phyloP scores from a whole-genome alignment of 2,329 filamentous ascomycete genomes.

The Aspergillus fijiensis region DNA sequence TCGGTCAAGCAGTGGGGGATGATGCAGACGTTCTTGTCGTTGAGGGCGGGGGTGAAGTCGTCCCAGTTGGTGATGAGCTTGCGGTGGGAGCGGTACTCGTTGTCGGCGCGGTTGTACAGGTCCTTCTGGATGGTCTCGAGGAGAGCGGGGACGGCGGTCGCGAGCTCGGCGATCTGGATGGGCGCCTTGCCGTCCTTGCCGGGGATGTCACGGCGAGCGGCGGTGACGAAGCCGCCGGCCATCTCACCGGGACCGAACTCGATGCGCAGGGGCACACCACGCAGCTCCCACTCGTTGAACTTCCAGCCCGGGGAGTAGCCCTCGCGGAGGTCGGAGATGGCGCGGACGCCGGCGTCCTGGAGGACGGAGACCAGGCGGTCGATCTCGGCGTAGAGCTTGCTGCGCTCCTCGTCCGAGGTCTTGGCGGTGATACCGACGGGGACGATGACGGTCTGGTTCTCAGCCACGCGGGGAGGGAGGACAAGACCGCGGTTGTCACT shows the following conservation, averaged over 20 bases:
- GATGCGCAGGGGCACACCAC: constrained; percentile 87
- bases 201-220: constrained; percentile 77
- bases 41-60: constrained; percentile 84
- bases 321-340: constrained; percentile 80
- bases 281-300: constrained; percentile 98
- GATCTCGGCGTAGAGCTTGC: constrained; percentile 73
- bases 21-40: constrained; percentile 86
- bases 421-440: constrained; percentile 92
- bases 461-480: constrained; percentile 84
- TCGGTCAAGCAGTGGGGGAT: constrained; percentile 85
- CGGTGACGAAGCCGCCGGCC: constrained; percentile 79
- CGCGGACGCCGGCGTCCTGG: constrained; percentile 71
- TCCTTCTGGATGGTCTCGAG: constrained; percentile 88
- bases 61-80: constrained; percentile 83
- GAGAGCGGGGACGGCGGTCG: constrained; percentile 71
- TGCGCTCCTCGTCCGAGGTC: constrained; percentile 74
- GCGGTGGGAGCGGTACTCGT: constrained; percentile 75
- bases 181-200: constrained; percentile 70
- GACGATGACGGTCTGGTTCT: constrained; percentile 81
- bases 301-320: constrained; percentile 94
- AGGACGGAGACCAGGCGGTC: constrained; percentile 69
- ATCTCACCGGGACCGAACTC: constrained; percentile 96
- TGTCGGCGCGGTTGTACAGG: constrained; percentile 74
- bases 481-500: constrained; percentile 94
- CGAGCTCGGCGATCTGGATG: constrained; percentile 72